Percentiles rank a stretch among this genome's conserved stretches.
phyloP scores from a whole-genome alignment of 2,329 filamentous ascomycete species.

The Escovopsis sp. region DNA sequence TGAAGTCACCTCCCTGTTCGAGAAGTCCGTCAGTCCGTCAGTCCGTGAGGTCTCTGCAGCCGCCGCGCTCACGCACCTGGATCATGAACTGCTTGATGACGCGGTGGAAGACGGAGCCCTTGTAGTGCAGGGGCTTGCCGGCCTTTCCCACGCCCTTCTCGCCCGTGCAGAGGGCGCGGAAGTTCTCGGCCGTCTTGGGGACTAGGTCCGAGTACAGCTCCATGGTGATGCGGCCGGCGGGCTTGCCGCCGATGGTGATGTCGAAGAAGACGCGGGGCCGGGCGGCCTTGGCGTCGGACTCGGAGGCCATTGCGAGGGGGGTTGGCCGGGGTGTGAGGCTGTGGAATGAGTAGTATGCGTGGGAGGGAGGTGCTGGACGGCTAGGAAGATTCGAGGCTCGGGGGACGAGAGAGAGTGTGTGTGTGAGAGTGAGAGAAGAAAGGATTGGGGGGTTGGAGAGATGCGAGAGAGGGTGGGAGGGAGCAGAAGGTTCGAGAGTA shows the following conservation, averaged over 20 bases:
- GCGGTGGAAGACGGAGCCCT: conserved; percentile 84
- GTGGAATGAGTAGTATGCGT: background rate
- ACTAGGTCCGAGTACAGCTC: conserved; percentile 68
- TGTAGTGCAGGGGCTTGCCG: conserved; percentile 83
- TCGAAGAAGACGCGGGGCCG: conserved; percentile 87
- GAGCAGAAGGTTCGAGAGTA: background rate
- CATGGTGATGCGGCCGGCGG: conserved; percentile 68
- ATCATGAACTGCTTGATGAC: conserved; percentile 99
- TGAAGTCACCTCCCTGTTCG: conserved; percentile 80
- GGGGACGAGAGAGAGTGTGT: background rate
- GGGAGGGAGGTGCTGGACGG: background rate
- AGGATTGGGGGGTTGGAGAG: too few species aligned
- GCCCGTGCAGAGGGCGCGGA: conserved; percentile 83
- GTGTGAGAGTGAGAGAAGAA: too few species aligned
- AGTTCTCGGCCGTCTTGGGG: conserved; percentile 93
- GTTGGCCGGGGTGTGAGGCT: background rate
- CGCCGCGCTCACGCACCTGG: conserved; percentile 16
- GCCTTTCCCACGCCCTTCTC: conserved; percentile 76
- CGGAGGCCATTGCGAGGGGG: conserved; percentile 23
- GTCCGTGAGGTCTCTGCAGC: too few species aligned
- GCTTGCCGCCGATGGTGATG: conserved; percentile 62
- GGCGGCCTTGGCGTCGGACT: conserved; percentile 30
- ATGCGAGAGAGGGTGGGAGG: background rate
- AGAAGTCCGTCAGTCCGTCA: background rate
- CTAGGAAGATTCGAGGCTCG: background rate